Conservation (phyloP, 1,139 yeast species). For the Debaryomycetaceae sp. region DNA sequence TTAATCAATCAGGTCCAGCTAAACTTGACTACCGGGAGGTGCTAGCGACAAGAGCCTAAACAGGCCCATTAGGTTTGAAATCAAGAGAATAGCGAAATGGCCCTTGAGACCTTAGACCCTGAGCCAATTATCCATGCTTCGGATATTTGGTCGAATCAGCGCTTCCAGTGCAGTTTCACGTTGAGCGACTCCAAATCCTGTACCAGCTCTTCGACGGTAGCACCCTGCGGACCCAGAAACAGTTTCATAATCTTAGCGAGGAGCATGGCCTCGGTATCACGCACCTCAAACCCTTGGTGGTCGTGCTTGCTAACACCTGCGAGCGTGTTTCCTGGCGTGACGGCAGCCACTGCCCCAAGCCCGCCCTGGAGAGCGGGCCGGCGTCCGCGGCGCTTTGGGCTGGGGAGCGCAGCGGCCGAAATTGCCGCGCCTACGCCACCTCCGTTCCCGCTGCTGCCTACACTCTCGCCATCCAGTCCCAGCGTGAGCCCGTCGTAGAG, state of each 20-base stretch:
- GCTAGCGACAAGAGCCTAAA: no score
- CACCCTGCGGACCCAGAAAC: slow-evolving; percentile 30
- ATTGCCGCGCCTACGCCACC: no score
- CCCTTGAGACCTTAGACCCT: no score
- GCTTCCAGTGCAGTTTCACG: slow-evolving; percentile 27
- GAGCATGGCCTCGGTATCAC: slow-evolving; percentile 26
- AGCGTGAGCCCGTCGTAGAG: slow-evolving; percentile 31
- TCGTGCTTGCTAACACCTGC: slow-evolving; percentile 3
- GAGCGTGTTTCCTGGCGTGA: slow-evolving; percentile 1
- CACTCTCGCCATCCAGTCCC: slow-evolving; percentile 32
- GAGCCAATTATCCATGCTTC: no score
- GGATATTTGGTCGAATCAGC: no score
- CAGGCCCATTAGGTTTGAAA: no score
- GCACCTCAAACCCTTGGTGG: slow-evolving; percentile 11
- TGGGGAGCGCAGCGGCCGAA: no score
- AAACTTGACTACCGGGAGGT: no score
- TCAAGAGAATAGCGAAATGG: no score
- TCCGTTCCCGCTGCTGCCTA: slow-evolving; percentile 4
- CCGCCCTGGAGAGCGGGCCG: slow-evolving; percentile 8
- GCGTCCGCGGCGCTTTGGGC: slow-evolving; percentile 18
- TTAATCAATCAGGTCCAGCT: no score
- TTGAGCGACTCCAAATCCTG: slow-evolving; percentile 30
- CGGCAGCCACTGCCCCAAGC: slow-evolving; percentile 5
- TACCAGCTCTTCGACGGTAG: slow-evolving; percentile 22
- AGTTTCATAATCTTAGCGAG: slow-evolving; percentile 37